Evolutionary conservation across 1,139 yeast species (phyloP).

Genomic region (Yamadazyma siamensis): DNA sequence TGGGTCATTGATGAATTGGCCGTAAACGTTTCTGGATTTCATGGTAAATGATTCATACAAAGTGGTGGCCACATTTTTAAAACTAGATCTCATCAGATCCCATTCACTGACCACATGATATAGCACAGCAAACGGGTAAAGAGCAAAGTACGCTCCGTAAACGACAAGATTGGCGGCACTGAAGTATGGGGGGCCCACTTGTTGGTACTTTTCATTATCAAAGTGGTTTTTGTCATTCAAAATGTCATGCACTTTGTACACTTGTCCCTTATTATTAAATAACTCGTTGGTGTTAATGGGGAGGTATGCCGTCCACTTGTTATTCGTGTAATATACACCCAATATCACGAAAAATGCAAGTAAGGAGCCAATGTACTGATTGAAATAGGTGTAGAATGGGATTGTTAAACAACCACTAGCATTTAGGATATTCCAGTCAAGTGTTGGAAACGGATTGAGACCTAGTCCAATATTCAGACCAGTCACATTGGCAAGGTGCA

Average conservation of each 20-base stretch:
- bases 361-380: slow-evolving; percentile 33
- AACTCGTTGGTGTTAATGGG: slow-evolving; percentile 39
- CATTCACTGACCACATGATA: slow-evolving; percentile 41
- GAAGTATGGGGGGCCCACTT: slow-evolving; percentile 43
- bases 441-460: slow-evolving; percentile 40
- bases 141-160: slow-evolving; percentile 40
- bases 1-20: slow-evolving; percentile 51
- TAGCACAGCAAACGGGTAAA: slow-evolving; percentile 41
- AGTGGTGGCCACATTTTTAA: slow-evolving; percentile 33
- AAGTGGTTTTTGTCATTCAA: slow-evolving; percentile 29
- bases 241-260: slow-evolving; percentile 32
- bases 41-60: slow-evolving; percentile 26
- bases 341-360: slow-evolving; percentile 31
- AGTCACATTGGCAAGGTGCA: slow-evolving; percentile 36
- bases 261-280: slow-evolving; percentile 32
- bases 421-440: slow-evolving; percentile 45
- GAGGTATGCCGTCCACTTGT: slow-evolving; percentile 38
- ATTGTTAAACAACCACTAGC: slow-evolving; percentile 40
- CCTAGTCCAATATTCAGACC: slow-evolving; percentile 42
- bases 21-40: slow-evolving; percentile 41
- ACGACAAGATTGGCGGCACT: slow-evolving; percentile 41
- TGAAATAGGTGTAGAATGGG: slow-evolving; percentile 38
- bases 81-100: slow-evolving; percentile 42
- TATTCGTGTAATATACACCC: slow-evolving; percentile 33
- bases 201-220: slow-evolving; percentile 26